Evolutionary conservation across 805 yeast species (phyloP), one percentile per base, ranked within the genome.

Genomic region (Aciculoconidium aculeatum): DNA sequence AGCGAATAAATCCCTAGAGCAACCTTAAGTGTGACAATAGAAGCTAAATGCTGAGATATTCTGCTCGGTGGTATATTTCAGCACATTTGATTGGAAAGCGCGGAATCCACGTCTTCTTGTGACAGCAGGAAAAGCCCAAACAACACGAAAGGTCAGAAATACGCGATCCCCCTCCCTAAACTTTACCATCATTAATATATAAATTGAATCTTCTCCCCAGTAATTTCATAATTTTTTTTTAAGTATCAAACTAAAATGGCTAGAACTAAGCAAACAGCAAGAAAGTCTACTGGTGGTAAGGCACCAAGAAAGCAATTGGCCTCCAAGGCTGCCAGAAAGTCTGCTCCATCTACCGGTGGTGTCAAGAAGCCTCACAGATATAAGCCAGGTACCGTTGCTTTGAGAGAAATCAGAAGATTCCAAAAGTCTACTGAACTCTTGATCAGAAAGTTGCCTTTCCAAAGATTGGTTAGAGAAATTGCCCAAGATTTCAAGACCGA

Each of bases 361-460:
- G 92, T 83, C 53, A 83, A 83, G 78, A 83, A 83, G 67, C 92
- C 92, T 42, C 94, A 83, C 78, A 83, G 95, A 81, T 85, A 84
- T 73, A 82, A 82, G 83, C 94, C 95, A 68, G 95, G 95, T 78
- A 84, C 92, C 57, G 92, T 82, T 54, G 96, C 96, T 41, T 75
- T 86, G 62, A 80, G 95, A 72, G 97, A 92, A 72, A 85, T 92
- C 58, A 82, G 96, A 75, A 81, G 94, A 75, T 90, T 88, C 73
- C 98, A 90, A 72, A 84, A 86, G 61, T 82, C 95, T 37, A 90
- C 97, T 48, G 95, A 88, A 63, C 73, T 90, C 31, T 77, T 90
- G 66, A 85, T 90, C 66, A 83, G 95, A 75, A 90, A 90, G 67
- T 75, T 90, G 49, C 97, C 97, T 39, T 90, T 90, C 81, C 96